phyloP scores from a whole-genome alignment of 371 early-diverging fungal genomes.

The Amoeboaphelidium occidentale region DNA sequence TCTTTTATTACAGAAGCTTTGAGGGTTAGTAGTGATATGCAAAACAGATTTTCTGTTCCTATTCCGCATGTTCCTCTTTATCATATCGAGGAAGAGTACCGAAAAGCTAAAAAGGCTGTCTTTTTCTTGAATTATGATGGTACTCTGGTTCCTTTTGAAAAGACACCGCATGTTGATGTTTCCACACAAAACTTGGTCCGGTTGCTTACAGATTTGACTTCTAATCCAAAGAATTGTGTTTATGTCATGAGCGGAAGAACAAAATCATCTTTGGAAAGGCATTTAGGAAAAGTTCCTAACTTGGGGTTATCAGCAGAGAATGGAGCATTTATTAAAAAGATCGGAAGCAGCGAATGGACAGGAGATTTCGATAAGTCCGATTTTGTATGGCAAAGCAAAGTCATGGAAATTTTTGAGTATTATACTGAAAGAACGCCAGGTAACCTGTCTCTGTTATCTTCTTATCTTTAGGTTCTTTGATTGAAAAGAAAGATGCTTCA shows the following conservation, averaged over 20 bases:
- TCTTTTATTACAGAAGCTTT: slow-evolving; percentile 21
- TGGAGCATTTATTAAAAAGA: slow-evolving; percentile 1
- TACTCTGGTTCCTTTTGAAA: slow-evolving; percentile 41
- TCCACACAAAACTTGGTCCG: slow-evolving; percentile 35
- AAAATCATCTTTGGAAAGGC: slow-evolving; percentile 41
- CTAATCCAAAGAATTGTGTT: slow-evolving; percentile 57
- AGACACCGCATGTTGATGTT: slow-evolving; percentile 30
- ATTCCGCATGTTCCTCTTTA: slow-evolving; percentile 23
- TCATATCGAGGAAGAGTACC: slow-evolving; percentile 5
- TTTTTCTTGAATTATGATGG: slow-evolving; percentile 76
- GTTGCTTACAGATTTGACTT: slow-evolving; percentile 31
- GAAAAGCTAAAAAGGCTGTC: slow-evolving; percentile 11
- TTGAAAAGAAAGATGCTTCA: slow-evolving; percentile 49
- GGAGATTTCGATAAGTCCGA: no score
- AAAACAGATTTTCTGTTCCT: slow-evolving; percentile 24
- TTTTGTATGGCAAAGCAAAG: slow-evolving; percentile 1
- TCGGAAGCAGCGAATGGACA: slow-evolving; percentile 20
- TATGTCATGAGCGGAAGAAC: slow-evolving; percentile 85
- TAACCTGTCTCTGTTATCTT: no score
- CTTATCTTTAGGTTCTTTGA: slow-evolving; percentile 76
- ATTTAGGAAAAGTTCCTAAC: slow-evolving; percentile 42
- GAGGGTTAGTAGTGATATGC: slow-evolving; percentile 27
- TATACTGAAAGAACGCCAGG: slow-evolving; percentile 42
- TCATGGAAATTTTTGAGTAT: slow-evolving; percentile 51
- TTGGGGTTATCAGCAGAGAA: slow-evolving; percentile 21